Conservation (phyloP, 2,329 filamentous ascomycete genomes). For the Pseudocercospora macadamiae region DNA sequence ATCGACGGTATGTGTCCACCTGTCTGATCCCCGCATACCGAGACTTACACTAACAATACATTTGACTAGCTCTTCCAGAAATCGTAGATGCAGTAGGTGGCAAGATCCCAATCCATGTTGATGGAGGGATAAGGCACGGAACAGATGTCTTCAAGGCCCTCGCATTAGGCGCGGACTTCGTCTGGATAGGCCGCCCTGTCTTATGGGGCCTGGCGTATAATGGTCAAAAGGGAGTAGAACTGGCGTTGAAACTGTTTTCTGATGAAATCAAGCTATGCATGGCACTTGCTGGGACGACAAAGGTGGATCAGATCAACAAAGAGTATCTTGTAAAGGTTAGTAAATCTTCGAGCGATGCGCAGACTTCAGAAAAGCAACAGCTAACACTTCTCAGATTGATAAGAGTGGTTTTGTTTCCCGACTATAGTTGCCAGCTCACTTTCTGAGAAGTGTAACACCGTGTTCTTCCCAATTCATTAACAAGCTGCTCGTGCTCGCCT, state of each 20-base stretch:
- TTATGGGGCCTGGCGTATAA: conserved; percentile 54
- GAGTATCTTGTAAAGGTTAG: conserved; percentile 47
- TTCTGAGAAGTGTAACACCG: too few relatives aligned
- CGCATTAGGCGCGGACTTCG: conserved; percentile 55
- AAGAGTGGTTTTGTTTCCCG: conserved; percentile 35
- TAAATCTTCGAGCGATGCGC: conserved; percentile 23
- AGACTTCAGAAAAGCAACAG: not conserved
- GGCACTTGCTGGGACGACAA: conserved; percentile 44
- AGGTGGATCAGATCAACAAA: conserved; percentile 42
- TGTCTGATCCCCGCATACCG: too few relatives aligned
- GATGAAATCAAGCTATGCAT: conserved; percentile 46
- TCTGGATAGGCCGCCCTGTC: conserved; percentile 52
- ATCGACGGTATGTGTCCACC: too few relatives aligned
- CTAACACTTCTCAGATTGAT: conserved; percentile 27
- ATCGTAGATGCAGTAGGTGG: conserved; percentile 45
- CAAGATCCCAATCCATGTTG: conserved; percentile 63
- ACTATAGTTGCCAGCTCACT: conserved; percentile 23
- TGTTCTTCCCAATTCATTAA: too few relatives aligned
- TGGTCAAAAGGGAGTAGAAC: conserved; percentile 42
- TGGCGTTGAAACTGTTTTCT: conserved; percentile 48
- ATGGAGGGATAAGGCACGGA: conserved; percentile 60
- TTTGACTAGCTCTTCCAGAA: conserved; percentile 45
- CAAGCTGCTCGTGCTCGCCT: too few relatives aligned
- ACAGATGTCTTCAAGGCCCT: conserved; percentile 63
- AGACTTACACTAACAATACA: too few relatives aligned